Evolutionary conservation across 1,139 yeast genomes (phyloP), one percentile per base, ranked within the genome.

Genomic region (Blastobotrys persicus): DNA sequence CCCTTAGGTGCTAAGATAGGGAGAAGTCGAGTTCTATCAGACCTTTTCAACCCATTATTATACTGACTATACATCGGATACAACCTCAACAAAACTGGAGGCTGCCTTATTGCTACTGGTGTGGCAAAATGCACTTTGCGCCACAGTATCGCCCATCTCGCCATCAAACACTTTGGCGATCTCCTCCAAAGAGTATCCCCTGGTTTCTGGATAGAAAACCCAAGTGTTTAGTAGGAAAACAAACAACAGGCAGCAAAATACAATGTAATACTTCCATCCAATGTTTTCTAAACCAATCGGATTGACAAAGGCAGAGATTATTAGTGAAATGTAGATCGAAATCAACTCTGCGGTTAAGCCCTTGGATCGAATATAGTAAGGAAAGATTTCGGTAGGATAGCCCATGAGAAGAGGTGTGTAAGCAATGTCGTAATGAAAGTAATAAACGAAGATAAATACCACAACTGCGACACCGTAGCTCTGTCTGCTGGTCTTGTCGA

Each of bases 251-350:
- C 13, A 18, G 16, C 39, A 34, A 16, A 34, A 34, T 20, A 34
- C 39, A 34, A 34, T 34, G 32, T 17, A 16, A 37, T 13, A 31
- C 13, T 18, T 18, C 42, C 43, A 37, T 20, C 49, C 34, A 33
- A 41, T 76, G 33, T 76, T 76, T 51, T 74, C 80, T 79, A 80
- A 75, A 31, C 83, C 85, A 59, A 80, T 72, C 4, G 84, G 79
- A 59, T 79, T 79, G 47, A 79, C 81, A 60, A 75, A 80, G 38
- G 79, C 72, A 48, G 73, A 74, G 66, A 67, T 66, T 20, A 74
- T 55, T 12, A 49, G 41, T 38, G 57, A 57, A 16, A 61, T 58
- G 33, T 56, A 44, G 39, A 51, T 47, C 33, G 49, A 44, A 19
- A 60, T 49, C 32, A 45, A 69, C 67, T 51, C 45, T 55, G 53